Percentiles rank a stretch among this genome's conserved stretches.
phyloP scores from a whole-genome alignment of 768 basidiomycete species.

The Pleurotus cornucopiae region DNA sequence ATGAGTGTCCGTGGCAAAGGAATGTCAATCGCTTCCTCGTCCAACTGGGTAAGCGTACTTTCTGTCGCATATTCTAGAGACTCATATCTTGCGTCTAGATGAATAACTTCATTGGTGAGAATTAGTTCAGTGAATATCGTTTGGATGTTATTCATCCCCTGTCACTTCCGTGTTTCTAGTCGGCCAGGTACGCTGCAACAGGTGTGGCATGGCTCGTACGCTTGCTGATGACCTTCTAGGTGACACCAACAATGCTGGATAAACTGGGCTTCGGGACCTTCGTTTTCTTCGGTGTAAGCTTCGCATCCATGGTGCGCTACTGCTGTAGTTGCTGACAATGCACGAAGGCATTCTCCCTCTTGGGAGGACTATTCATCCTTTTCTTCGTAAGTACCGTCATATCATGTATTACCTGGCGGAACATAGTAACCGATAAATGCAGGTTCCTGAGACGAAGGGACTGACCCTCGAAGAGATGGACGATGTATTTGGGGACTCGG shows the following conservation, averaged over 20 bases:
- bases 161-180: slow-evolving; percentile 27
- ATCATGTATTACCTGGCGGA: too few species aligned
- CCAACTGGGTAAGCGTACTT: slow-evolving; percentile 56
- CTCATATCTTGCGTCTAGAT: slow-evolving; percentile 34
- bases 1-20: slow-evolving; percentile 73
- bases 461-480: slow-evolving; percentile 79
- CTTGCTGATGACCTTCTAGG: slow-evolving; percentile 20
- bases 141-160: neutral
- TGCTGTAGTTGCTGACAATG: neutral
- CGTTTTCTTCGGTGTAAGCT: slow-evolving; percentile 66
- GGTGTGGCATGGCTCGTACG: neutral
- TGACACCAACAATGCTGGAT: slow-evolving; percentile 70
- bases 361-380: slow-evolving; percentile 64
- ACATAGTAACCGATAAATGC: slow-evolving; percentile 1
- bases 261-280: slow-evolving; percentile 69
- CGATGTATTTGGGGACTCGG: slow-evolving; percentile 62
- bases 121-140: neutral
- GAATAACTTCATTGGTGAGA: slow-evolving; percentile 71
- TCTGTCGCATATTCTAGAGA: neutral
- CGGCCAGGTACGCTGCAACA: slow-evolving; percentile 35
- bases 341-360: slow-evolving; percentile 52
- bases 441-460: slow-evolving; percentile 72
- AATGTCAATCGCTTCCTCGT: slow-evolving; percentile 68
- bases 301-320: too few species aligned
- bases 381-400: slow-evolving; percentile 45